Evolutionary conservation across 352 stramenopile species (phyloP), one percentile per base, ranked within the genome.

Genomic region (Pythium graminicola): DNA sequence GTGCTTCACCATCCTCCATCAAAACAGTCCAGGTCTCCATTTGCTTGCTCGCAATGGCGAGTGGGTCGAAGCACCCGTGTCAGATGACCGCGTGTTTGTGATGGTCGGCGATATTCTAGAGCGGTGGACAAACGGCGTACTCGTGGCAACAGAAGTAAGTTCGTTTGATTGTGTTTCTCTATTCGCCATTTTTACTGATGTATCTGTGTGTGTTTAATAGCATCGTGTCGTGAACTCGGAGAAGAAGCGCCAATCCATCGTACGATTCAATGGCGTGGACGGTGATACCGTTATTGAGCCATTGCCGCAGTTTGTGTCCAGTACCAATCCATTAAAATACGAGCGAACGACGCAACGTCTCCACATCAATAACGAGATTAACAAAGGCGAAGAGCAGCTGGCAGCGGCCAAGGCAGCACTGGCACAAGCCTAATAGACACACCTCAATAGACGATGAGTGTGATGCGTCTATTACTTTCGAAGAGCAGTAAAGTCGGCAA

Each of bases 1-100:
- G 62, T 88, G 74, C 48, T 90, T 93, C 38, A 93, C 79, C 22
- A 78, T 90, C 51, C 89, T 93, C 55, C 81, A 93, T 49, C 81
- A 93, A 53, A 91, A 89, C 42, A 81, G 72, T 28, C 60, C 74
- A 31, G 81, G 81, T 0, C 47, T 93, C 51, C 79, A 93, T 50
- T 50, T 93, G 57, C 42, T 71, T 19, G 78, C 75, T 38, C 77
- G 75, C 42, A 64, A 72, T 19, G 76, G 76, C 17, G 23, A 64
- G 24, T 93, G 81, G 81, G 67, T 89, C 44, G 62, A 89, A 67
- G 76, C 79, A 9, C 81, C 81, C 3, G 76, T 85, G 17, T 79
- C 69, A 13, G 64, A 82, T 43, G 79, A 90, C 56, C 68, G 81
- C 10, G 65, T 93, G 27, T 85, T 93, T 22, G 53, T 93, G 13